These are phyloP conservation scores for Knufia petricola DNA, from an alignment of 2,329 filamentous ascomycete species.

Conservation along the genomic window DNA sequence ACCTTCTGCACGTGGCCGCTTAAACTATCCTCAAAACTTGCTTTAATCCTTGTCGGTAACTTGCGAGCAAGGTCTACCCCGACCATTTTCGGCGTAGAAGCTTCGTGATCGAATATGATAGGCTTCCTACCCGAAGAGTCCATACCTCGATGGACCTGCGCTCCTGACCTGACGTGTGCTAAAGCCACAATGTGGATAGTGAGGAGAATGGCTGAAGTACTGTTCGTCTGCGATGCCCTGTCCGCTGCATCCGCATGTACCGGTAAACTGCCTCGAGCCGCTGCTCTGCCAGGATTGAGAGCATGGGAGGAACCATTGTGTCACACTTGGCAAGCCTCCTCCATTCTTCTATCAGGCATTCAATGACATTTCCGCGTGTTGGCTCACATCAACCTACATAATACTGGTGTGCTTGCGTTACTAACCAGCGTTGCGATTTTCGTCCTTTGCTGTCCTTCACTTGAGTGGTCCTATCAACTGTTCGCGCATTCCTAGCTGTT, in stretches of 20 bases:
- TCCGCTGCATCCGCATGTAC: too few relatives aligned
- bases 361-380: neutral
- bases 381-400: too few relatives aligned
- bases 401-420: too few relatives aligned
- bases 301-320: neutral
- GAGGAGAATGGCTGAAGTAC: neutral
- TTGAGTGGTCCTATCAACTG: too few relatives aligned
- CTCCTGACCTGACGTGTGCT: neutral
- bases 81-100: neutral
- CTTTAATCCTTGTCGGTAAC: neutral
- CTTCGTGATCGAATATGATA: neutral
- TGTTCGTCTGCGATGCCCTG: neutral
- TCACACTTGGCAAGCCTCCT: neutral
- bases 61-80: neutral
- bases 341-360: neutral
- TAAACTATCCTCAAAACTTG: neutral
- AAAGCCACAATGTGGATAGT: constrained; percentile 8
- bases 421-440: too few relatives aligned
- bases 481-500: too few relatives aligned
- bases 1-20: neutral
- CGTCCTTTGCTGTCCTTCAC: too few relatives aligned
- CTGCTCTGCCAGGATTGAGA: neutral
- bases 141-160: too few relatives aligned
- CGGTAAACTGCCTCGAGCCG: neutral
- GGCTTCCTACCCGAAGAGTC: neutral